Evolutionary conservation across 208 protist species (phyloP), one percentile per base, ranked within the genome.

Genomic region (Acanthamoeba royreba): DNA sequence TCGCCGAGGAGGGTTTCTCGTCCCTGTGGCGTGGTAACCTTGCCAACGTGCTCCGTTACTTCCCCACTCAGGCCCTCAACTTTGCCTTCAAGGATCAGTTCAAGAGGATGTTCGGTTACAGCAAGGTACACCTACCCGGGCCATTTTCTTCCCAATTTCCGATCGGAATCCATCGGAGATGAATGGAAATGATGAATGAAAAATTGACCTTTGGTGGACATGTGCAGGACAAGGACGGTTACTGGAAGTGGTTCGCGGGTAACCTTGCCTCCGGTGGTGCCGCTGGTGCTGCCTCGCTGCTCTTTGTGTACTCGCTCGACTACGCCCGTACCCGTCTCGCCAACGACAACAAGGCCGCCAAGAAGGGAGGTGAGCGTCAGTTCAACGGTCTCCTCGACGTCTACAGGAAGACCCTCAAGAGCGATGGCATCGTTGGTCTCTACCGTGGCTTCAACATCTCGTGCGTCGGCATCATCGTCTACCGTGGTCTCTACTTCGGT

Each of bases 51-150:
- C 95, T 99, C 89, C 98, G 99, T 88, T 99, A 99, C 98, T 99
- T 99, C 97, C 99, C 99, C 81, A 99, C 98, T 49, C 98, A 99
- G 97, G 99, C 98, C 35, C 97, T 99, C 74, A 99, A 99, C 98
- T 99, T 99, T 93, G 98, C 98, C 74, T 99, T 99, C 98, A 99
- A 99, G 97, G 99, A 99, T 88, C 94, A 96, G 83, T 98, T 99
- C 97, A 99, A 99, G 96, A 96, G 94, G 58, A 97, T 99, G 94
- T 99, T 99, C 95, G 95, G 53, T 63, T 63, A 63, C 53, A 63
- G 31, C 53, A 63, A 63, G 53, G 96, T 35, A 13, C n/a, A n/a
- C 55, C 43, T 40, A 98, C 98, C 92, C 79, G 25, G 45, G 61
- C 61, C 8, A 15, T 13, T 33, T 28, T 72, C 61, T n/a, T 33